Conservation (phyloP, 2,329 filamentous ascomycete genomes). For the Aspergillus tubingensis region DNA sequence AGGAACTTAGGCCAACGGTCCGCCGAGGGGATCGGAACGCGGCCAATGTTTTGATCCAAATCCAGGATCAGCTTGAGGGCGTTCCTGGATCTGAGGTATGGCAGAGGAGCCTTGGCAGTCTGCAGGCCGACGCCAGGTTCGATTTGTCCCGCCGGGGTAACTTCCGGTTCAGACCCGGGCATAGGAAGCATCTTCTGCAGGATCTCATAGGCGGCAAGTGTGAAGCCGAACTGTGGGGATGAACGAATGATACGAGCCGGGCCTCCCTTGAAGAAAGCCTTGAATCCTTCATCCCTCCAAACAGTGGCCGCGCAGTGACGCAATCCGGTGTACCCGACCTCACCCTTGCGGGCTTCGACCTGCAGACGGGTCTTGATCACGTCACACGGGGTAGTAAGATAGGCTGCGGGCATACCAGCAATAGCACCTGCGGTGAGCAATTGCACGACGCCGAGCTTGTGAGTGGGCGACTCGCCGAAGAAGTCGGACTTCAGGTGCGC, state of each 20-base stretch:
- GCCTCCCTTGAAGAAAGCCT: constrained; percentile 97
- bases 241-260: constrained; percentile 93
- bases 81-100: constrained; percentile 76
- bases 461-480: constrained; percentile 84
- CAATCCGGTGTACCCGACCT: constrained; percentile 81
- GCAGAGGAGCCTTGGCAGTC: constrained; percentile 64
- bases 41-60: constrained; percentile 89
- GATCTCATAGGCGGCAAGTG: constrained; percentile 90
- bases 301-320: constrained; percentile 84
- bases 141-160: constrained; percentile 60
- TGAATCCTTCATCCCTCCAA: constrained; percentile 87
- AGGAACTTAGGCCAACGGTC: constrained; percentile 43
- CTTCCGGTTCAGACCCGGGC: constrained; percentile 63
- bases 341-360: constrained; percentile 95
- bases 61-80: constrained; percentile 95
- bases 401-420: constrained; percentile 85
- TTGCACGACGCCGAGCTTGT: constrained; percentile 87
- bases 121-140: constrained; percentile 66
- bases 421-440: constrained; percentile 94
- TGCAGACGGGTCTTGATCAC: constrained; percentile 99
- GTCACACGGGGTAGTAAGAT: constrained; percentile 95
- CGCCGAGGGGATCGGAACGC: constrained; percentile 59
- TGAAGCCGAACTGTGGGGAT: constrained; percentile 97
- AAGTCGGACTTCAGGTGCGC: constrained; percentile 89
- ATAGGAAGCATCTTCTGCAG: constrained; percentile 78